Base-by-base conservation (phyloP, 345 rosid species). In the Toxicodendron radicans region DNA sequence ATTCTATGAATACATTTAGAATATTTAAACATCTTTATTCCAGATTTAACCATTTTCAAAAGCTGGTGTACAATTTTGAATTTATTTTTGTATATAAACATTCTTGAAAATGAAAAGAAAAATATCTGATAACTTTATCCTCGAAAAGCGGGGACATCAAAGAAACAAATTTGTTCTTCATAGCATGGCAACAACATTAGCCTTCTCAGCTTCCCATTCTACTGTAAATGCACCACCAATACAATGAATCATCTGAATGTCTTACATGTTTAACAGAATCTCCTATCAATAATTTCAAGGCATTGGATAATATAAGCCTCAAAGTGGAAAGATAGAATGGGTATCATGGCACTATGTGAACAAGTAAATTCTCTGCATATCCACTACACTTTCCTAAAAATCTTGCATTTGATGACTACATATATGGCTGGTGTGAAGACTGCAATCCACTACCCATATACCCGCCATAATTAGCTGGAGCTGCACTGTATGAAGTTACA, bases 341-440 rank as follows among this genome's bases (percentile, higher is more conserved):
- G 9, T 38, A 45, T 18, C 30, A 30, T 18, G 6, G 58, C 33
- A 72, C 20, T 30, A 12, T 49, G 21, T 7, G 14, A 20, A 10
- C 1, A 27, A 38, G 20, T 21, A 12, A 43, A 35, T 66, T 27
- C 30, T 58, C 71, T 16, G 60, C 74, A 64, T 38, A 70, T 32
- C 67, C 21, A 66, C 54, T 64, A 35, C 35, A 32, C 20, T 71
- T 64, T 20, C 24, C 45, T 45, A 41, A 48, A 54, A 54, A 72
- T 61, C 30, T 46, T 49, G 23, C 48, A 14, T 32, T 2, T 10
- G 8, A 66, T 32, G 20, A 59, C 73, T 81, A 84, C 78, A 71
- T 73, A 45, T 84, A 81, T 41, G 85, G 85, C 61, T 68, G 85
- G 53, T 77, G 76, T 7, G 87, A 65, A 2, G 88, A 35, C 43